phyloP scores from a whole-genome alignment of 257 asterid species.

The Fraxinus anomala region DNA sequence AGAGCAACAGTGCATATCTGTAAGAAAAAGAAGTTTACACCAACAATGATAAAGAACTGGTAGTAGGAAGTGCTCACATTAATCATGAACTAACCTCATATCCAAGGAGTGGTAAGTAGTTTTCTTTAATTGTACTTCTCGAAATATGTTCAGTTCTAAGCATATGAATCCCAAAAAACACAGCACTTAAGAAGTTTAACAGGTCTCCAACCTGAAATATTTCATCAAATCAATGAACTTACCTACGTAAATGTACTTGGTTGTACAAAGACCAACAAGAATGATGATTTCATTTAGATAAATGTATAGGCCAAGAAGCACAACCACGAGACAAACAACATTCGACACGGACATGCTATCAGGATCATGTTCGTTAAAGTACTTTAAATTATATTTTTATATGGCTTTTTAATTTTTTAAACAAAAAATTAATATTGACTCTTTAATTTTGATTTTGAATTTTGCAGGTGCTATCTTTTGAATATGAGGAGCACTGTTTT shows the following conservation, averaged over 20 bases:
- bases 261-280: neutral
- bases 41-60: conserved; percentile 19
- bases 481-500: neutral
- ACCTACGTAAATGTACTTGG: conserved; percentile 10
- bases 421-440: neutral
- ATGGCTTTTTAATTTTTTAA: neutral
- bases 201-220: conserved; percentile 72
- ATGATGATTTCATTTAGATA: neutral
- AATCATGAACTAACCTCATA: conserved; percentile 55
- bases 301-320: neutral
- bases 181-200: conserved; percentile 69
- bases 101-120: conserved; percentile 70
- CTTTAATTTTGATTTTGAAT: neutral
- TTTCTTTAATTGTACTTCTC: conserved; percentile 55
- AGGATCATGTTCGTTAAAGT: neutral
- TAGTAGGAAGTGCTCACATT: neutral
- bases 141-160: conserved; percentile 76
- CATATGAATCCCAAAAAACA: conserved; percentile 80
- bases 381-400: neutral
- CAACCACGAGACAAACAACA: neutral
- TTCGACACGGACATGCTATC: neutral
- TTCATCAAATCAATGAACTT: conserved; percentile 12
- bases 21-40: conserved; percentile 18
- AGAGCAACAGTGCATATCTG: conserved; percentile 70
- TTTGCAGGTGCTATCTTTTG: neutral